phyloP scores from a whole-genome alignment of 257 asterid genomes.

The Przewalskia tangutica region DNA sequence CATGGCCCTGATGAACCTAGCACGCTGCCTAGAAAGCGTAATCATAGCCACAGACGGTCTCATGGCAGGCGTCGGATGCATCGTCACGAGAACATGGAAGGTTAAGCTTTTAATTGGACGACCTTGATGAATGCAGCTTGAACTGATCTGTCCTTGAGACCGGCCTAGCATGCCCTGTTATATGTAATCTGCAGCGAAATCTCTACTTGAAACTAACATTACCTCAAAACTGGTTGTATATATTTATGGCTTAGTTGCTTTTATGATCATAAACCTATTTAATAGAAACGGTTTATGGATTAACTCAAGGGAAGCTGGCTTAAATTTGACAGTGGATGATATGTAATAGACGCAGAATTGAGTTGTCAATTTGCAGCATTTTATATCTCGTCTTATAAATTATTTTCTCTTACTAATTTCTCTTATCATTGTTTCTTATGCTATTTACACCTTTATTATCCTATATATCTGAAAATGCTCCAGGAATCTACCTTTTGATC shows the following conservation, averaged over 20 bases:
- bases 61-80: conserved; percentile 47
- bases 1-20: conserved; percentile 14
- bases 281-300: not conserved
- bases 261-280: not conserved
- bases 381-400: not conserved
- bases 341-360: not conserved
- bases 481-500: too few species aligned
- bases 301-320: not conserved
- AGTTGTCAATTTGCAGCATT: not conserved
- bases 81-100: conserved; percentile 33
- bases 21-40: conserved; percentile 18
- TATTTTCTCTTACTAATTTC: not conserved
- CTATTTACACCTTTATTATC: not conserved
- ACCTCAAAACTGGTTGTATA: not conserved
- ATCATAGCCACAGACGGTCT: conserved; percentile 36
- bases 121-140: not conserved
- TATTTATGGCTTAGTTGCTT: not conserved
- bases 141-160: not conserved
- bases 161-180: not conserved
- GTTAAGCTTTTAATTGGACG: conserved; percentile 14
- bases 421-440: not conserved
- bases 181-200: not conserved
- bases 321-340: not conserved
- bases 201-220: not conserved
- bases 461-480: not conserved